phyloP scores from a whole-genome alignment of 2,329 filamentous ascomycete species.

The Claviceps sp. region DNA sequence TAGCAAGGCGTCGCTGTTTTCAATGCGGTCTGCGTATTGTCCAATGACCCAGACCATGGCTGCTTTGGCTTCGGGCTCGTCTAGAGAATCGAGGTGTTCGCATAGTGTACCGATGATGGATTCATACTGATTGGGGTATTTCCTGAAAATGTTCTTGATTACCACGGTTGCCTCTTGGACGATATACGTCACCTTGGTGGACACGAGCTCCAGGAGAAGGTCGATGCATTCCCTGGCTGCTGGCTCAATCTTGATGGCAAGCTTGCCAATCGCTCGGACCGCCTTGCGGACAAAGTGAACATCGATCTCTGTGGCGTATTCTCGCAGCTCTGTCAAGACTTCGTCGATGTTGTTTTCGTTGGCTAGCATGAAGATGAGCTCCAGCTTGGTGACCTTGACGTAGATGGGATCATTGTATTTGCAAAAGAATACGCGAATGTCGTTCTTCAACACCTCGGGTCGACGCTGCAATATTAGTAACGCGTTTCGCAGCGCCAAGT shows the following conservation, averaged over 20 bases:
- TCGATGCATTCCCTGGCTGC: constrained; percentile 86
- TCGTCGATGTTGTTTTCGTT: constrained; percentile 92
- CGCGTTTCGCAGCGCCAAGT: constrained; percentile 85
- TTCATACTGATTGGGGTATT: constrained; percentile 98
- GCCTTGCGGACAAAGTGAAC: constrained; percentile 98
- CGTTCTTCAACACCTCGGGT: constrained; percentile 86
- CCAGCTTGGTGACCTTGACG: constrained; percentile 96
- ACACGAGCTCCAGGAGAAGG: constrained; percentile 79
- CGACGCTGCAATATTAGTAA: constrained; percentile 84
- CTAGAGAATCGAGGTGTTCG: constrained; percentile 88
- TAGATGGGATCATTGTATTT: constrained; percentile 99
- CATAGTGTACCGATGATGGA: constrained; percentile 93
- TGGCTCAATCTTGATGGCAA: constrained; percentile 97
- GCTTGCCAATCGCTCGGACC: constrained; percentile 90
- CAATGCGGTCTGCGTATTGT: constrained; percentile 92
- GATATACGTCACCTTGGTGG: constrained; percentile 97
- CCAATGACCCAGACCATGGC: constrained; percentile 99
- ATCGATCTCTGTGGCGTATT: constrained; percentile 97
- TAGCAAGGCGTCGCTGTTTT: constrained; percentile 85
- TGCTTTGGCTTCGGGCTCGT: constrained; percentile 95
- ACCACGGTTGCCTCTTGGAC: constrained; percentile 98
- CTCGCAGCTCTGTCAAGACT: constrained; percentile 82
- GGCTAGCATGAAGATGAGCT: constrained; percentile 97
- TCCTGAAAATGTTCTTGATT: constrained; percentile 97
- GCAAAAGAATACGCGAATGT: constrained; percentile 98